Conservation (phyloP, 371 early-diverging fungal species). For the Parasitella parasitica region DNA sequence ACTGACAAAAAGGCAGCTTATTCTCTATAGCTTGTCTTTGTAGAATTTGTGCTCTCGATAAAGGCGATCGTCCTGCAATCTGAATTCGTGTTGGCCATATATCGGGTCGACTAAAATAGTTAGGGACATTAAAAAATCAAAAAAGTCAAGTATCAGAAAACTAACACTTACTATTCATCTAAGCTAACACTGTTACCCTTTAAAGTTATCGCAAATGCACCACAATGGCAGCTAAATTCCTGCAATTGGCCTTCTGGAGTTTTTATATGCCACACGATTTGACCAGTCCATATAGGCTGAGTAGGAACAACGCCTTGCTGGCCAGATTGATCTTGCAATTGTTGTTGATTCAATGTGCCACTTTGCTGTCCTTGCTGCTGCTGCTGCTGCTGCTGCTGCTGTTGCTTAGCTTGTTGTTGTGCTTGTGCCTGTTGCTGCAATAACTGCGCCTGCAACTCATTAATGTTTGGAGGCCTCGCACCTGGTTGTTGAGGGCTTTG, state of each 20-base stretch:
- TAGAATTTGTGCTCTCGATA: constrained; percentile 42
- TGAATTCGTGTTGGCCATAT: constrained; percentile 57
- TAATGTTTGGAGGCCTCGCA: constrained; percentile 5
- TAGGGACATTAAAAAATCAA: too few species aligned
- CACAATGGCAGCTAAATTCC: constrained; percentile 49
- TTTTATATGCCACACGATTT: constrained; percentile 58
- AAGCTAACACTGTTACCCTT: constrained; percentile 34
- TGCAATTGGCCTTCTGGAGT: constrained; percentile 36
- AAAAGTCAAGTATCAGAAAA: too few species aligned
- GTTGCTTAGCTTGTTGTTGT: constrained; percentile 16
- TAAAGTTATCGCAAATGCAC: constrained; percentile 48
- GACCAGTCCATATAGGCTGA: constrained; percentile 57
- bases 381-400: constrained; percentile 28
- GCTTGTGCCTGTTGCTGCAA: constrained; percentile 16
- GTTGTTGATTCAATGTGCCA: not conserved
- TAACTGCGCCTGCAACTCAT: constrained; percentile 21
- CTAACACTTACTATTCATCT: constrained; percentile 58
- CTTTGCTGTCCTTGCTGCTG: constrained; percentile 18
- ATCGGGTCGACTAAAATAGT: constrained; percentile 29
- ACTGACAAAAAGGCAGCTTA: constrained; percentile 54
- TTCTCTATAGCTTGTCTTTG: constrained; percentile 48
- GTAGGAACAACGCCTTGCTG: constrained; percentile 29
- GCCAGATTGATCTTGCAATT: constrained; percentile 10
- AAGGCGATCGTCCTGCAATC: constrained; percentile 52
- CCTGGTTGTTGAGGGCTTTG: constrained; percentile 11